These are phyloP conservation scores for Colletotrichum salicis DNA, from an alignment of 2,329 filamentous ascomycete species.

Conservation along the genomic window DNA sequence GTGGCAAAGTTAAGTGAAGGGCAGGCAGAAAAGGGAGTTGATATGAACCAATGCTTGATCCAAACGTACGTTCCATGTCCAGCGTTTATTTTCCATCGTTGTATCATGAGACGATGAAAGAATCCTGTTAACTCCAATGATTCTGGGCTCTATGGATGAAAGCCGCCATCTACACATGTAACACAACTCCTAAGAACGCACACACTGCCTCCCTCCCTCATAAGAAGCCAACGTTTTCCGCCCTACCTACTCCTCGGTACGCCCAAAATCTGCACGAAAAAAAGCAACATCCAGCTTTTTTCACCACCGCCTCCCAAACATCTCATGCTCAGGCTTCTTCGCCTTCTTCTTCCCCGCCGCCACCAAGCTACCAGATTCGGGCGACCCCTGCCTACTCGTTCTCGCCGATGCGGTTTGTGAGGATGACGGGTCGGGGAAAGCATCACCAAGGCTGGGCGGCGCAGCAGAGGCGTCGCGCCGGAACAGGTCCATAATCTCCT, in stretches of 20 bases:
- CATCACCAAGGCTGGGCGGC: neutral
- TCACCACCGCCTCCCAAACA: conserved; percentile 34
- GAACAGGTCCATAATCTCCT: conserved; percentile 94
- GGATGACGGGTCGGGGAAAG: conserved; percentile 7
- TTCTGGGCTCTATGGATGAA: neutral
- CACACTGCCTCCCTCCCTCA: neutral
- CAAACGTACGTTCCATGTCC: neutral
- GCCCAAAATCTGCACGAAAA: neutral
- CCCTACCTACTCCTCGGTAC: no score
- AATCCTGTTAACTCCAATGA: no score
- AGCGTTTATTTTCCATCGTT: neutral
- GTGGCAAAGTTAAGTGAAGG: no score
- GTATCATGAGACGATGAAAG: neutral
- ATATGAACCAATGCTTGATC: no score
- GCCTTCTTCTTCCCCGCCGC: conserved; percentile 39
- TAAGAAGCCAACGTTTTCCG: neutral
- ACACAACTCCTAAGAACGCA: neutral
- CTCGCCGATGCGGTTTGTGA: conserved; percentile 11
- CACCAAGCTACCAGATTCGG: conserved; percentile 16
- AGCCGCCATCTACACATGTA: neutral
- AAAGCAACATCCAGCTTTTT: no score
- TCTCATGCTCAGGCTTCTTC: conserved; percentile 42
- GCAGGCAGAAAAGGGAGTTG: no score
- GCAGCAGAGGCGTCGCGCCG: conserved; percentile 22
- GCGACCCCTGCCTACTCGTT: conserved; percentile 24